These are phyloP conservation scores for Thraustotheca clavata DNA, from an alignment of 352 stramenopile species.

Conservation along the genomic window DNA sequence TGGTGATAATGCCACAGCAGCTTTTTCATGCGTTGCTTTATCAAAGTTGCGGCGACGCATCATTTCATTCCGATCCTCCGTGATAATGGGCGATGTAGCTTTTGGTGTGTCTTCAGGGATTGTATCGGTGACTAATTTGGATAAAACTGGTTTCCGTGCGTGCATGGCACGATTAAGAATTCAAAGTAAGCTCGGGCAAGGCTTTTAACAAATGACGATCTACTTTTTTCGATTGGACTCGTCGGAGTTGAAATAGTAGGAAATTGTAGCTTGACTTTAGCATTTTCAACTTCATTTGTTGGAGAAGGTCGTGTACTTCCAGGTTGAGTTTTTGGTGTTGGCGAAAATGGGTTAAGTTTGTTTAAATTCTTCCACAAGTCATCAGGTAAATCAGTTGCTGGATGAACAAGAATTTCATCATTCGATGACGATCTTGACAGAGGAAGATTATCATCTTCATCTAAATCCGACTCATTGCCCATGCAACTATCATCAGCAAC, in stretches of 20 bases:
- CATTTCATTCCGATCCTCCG: background rate
- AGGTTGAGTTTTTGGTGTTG: background rate
- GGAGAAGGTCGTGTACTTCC: background rate
- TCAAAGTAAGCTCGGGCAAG: too few species aligned
- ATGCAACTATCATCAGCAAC: constrained; percentile 21
- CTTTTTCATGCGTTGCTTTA: background rate
- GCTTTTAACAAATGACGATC: background rate
- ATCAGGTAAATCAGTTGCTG: constrained; percentile 7
- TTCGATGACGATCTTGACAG: constrained; percentile 47
- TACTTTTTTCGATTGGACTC: background rate
- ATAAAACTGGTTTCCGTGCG: background rate
- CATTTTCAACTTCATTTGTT: background rate
- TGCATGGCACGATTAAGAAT: constrained; percentile 7
- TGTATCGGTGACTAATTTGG: background rate
- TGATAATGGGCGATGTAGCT: background rate
- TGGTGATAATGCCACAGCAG: background rate
- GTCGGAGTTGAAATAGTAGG: background rate
- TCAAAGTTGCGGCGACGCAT: constrained; percentile 13
- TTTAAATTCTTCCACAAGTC: background rate
- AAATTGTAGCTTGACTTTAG: background rate
- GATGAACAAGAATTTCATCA: constrained; percentile 36
- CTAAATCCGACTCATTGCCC: constrained; percentile 23
- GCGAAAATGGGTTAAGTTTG: constrained; percentile 21
- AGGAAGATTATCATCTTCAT: background rate
- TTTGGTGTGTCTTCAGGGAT: background rate